A percentile compares a stretch with the other conserved stretches of the same genome.
These are phyloP conservation scores for Bryoerythrophyllum caledonicum DNA, from an alignment of 225 moss, liverwort and hornwort genomes.

Conservation along the genomic window DNA sequence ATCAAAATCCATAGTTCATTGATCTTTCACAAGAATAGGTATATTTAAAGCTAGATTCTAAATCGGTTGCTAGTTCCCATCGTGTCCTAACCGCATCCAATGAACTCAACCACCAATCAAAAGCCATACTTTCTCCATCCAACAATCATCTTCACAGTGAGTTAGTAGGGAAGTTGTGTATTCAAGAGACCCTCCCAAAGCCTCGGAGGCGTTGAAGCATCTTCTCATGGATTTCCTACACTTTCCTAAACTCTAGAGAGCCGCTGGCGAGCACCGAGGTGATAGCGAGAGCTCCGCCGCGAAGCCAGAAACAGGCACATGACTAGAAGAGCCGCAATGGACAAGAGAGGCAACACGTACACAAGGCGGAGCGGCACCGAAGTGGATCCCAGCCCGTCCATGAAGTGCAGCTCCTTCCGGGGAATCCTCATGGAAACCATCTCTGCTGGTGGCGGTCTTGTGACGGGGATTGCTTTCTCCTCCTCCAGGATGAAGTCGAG, in stretches of 20 bases:
- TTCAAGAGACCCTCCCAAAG: too few relatives aligned
- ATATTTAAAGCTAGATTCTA: too few relatives aligned
- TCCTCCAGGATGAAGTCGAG: slow-evolving; percentile 70
- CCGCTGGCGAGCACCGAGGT: slow-evolving; percentile 28
- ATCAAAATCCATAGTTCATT: too few relatives aligned
- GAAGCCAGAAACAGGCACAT: slow-evolving; percentile 25
- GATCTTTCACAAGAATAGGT: too few relatives aligned
- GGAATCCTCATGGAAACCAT: background rate
- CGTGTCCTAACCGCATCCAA: too few relatives aligned
- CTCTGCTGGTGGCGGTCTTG: background rate
- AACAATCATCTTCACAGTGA: too few relatives aligned
- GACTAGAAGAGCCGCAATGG: slow-evolving; percentile 24
- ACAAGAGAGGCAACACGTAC: slow-evolving; percentile 28
- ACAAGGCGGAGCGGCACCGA: slow-evolving; percentile 24
- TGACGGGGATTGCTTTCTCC: background rate
- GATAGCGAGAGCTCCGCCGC: slow-evolving; percentile 28
- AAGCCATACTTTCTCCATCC: too few relatives aligned
- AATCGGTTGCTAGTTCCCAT: too few relatives aligned
- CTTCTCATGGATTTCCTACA: too few relatives aligned
- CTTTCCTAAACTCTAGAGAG: slow-evolving; percentile 19
- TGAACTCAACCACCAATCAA: too few relatives aligned
- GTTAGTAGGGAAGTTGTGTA: too few relatives aligned
- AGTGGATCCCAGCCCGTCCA: slow-evolving; percentile 2
- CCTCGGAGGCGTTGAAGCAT: too few relatives aligned
- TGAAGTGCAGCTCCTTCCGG: slow-evolving; percentile 29